Percentiles rank a stretch among this genome's conserved stretches.
phyloP scores from a whole-genome alignment of 148 eudicot species.

The Camellia sinensis region DNA sequence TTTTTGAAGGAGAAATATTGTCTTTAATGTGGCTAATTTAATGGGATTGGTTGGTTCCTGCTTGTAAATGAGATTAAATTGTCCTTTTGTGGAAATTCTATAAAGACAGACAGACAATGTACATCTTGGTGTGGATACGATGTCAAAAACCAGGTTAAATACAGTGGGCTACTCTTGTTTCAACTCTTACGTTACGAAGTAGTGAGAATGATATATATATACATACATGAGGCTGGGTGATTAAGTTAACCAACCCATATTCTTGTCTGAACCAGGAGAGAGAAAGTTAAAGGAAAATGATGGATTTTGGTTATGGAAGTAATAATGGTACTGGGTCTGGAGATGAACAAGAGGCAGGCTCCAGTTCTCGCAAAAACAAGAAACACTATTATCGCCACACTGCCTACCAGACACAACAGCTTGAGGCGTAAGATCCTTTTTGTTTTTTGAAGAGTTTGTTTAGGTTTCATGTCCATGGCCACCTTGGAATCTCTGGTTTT shows the following conservation, averaged over 20 bases:
- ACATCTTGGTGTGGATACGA: neutral
- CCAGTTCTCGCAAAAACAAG: conserved; percentile 12
- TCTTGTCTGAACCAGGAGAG: no score
- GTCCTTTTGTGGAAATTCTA: conserved; percentile 10
- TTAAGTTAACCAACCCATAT: no score
- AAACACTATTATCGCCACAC: conserved; percentile 30
- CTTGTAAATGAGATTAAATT: neutral
- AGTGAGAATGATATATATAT: no score
- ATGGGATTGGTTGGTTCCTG: neutral
- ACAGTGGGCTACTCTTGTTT: neutral
- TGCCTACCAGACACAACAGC: conserved; percentile 30
- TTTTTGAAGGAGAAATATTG: neutral
- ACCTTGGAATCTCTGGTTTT: neutral
- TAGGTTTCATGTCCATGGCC: neutral
- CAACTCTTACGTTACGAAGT: no score
- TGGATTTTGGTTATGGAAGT: conserved; percentile 17
- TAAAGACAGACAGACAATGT: neutral
- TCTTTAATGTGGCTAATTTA: neutral
- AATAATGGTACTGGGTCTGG: conserved; percentile 18
- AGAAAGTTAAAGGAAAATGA: neutral
- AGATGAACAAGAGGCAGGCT: conserved; percentile 19
- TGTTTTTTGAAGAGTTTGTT: neutral
- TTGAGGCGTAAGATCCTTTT: conserved; percentile 32
- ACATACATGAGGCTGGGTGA: neutral
- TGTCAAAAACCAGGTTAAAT: neutral